Percentiles rank a stretch among this genome's conserved stretches.
Evolutionary conservation across 257 asterid genomes (phyloP).

Genomic region (Penstemon barbatus): DNA sequence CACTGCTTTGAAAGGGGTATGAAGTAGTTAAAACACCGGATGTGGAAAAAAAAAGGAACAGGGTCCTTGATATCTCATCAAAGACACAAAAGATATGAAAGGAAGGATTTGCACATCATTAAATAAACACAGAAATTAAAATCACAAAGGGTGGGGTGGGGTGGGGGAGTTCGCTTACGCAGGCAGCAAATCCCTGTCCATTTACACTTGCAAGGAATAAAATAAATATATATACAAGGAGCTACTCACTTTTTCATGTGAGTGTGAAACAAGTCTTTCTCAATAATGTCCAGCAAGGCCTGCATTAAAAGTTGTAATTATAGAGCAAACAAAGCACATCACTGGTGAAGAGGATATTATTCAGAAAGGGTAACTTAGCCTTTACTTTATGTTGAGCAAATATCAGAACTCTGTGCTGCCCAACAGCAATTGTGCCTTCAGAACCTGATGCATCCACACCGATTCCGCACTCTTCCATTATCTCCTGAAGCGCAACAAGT

Average conservation of each 20-base stretch:
- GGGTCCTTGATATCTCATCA: background rate
- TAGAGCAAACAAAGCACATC: constrained; percentile 19
- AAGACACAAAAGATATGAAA: background rate
- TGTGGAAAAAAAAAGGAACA: background rate
- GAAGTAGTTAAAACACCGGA: constrained; percentile 24
- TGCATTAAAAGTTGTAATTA: constrained; percentile 47
- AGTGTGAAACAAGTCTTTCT: constrained; percentile 79
- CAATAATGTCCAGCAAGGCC: constrained; percentile 93
- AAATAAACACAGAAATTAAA: background rate
- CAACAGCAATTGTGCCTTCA: constrained; percentile 70
- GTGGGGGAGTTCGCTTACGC: background rate
- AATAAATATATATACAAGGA: constrained; percentile 13
- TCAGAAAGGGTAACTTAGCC: background rate
- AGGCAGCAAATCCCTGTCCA: background rate
- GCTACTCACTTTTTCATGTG: constrained; percentile 84
- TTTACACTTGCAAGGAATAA: background rate
- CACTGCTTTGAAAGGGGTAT: constrained; percentile 50
- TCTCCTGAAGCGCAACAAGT: constrained; percentile 96
- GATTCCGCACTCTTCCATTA: constrained; percentile 98
- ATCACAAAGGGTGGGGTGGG: background rate
- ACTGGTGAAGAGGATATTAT: constrained; percentile 1
- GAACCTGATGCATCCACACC: constrained; percentile 83
- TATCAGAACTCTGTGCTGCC: constrained; percentile 93
- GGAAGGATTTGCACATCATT: constrained; percentile 5
- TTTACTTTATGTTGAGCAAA: constrained; percentile 98